phyloP scores from a whole-genome alignment of 768 basidiomycete species.

The Tylopilus subfusipes region DNA sequence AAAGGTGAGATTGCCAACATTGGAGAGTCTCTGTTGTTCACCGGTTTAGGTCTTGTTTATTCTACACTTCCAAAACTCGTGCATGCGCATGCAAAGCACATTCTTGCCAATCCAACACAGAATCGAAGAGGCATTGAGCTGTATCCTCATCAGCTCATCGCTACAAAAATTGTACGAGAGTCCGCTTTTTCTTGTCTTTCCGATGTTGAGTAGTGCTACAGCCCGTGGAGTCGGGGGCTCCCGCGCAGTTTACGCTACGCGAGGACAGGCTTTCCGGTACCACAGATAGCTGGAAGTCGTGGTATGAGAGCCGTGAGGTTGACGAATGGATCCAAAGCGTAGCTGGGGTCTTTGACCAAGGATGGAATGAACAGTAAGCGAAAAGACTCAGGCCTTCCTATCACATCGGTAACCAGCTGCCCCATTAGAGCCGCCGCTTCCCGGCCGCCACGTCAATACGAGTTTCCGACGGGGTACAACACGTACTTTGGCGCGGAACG shows the following conservation, averaged over 20 bases:
- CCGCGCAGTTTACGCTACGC: conserved; percentile 66
- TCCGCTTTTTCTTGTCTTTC: neutral
- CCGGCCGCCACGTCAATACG: conserved; percentile 68
- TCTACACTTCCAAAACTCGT: conserved; percentile 78
- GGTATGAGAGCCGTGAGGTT: conserved; percentile 78
- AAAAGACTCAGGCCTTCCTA: neutral
- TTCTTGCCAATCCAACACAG: conserved; percentile 49
- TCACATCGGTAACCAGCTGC: neutral
- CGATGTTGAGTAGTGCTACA: conserved; percentile 29
- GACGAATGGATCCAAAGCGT: conserved; percentile 94
- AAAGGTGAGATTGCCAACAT: conserved; percentile 56
- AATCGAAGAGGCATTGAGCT: conserved; percentile 62
- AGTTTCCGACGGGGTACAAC: conserved; percentile 94
- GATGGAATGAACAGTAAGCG: conserved; percentile 85
- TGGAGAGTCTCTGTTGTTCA: neutral
- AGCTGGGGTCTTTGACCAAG: conserved; percentile 79
- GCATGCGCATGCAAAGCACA: conserved; percentile 71
- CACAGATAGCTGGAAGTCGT: conserved; percentile 76
- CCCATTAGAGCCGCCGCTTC: conserved; percentile 51
- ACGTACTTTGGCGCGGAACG: conserved; percentile 79
- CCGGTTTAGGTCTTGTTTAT: conserved; percentile 62
- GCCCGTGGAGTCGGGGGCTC: conserved; percentile 68
- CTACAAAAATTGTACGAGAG: conserved; percentile 63
- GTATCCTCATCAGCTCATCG: conserved; percentile 83
- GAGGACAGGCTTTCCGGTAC: conserved; percentile 71